Evolutionary conservation across 345 rosid genomes (phyloP).

Genomic region (Mallotus nudiflorus): DNA sequence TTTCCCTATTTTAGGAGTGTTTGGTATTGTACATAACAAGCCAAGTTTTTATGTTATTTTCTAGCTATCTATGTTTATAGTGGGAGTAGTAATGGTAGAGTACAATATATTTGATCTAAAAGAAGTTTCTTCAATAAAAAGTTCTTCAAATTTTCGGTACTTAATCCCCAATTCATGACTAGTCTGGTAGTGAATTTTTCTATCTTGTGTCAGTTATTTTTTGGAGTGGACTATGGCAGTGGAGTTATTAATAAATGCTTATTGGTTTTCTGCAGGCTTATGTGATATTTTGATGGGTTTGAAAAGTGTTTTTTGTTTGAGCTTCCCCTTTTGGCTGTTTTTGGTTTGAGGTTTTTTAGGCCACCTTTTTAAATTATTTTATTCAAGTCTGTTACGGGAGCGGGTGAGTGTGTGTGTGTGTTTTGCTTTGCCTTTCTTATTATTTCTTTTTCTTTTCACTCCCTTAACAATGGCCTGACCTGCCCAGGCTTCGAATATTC

Average conservation of each 20-base stretch:
- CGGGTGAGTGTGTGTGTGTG: background rate
- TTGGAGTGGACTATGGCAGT: background rate
- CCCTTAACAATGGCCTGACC: no score
- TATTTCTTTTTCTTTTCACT: background rate
- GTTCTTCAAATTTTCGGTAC: background rate
- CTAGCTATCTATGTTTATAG: background rate
- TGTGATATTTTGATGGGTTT: conserved; percentile 19
- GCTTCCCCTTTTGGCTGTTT: conserved; percentile 24
- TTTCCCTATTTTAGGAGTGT: background rate
- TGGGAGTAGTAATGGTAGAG: background rate
- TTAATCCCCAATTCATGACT: background rate
- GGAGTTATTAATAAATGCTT: background rate
- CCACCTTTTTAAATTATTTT: background rate
- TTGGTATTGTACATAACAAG: no score
- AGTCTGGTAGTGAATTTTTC: background rate
- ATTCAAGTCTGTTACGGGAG: background rate
- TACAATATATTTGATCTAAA: background rate
- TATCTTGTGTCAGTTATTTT: conserved; percentile 12
- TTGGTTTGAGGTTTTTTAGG: background rate
- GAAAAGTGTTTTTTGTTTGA: conserved; percentile 40
- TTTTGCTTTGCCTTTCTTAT: conserved; percentile 1
- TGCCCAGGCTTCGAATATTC: conserved; percentile 25
- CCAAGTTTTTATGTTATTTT: conserved; percentile 18
- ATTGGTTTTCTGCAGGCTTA: conserved; percentile 8
- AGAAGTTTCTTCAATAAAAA: conserved; percentile 6